phyloP scores from a whole-genome alignment of 1,284 basidiomycete genomes.

The Ceratobasidium sp. region DNA sequence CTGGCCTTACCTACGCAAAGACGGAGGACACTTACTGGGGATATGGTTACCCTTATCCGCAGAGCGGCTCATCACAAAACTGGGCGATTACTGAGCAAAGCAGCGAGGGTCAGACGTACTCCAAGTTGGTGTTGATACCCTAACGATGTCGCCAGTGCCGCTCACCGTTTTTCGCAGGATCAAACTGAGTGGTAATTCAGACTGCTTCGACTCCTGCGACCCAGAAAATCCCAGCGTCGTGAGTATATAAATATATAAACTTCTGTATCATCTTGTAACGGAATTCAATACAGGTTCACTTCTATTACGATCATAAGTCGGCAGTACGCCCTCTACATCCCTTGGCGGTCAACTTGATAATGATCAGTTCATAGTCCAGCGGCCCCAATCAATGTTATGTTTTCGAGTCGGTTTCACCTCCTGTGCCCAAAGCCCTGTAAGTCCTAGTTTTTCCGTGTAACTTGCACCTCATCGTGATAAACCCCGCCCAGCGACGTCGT shows the following conservation, averaged over 20 bases:
- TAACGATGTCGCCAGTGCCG: background rate
- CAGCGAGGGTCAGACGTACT: background rate
- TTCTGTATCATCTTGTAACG: no score
- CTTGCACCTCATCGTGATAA: background rate
- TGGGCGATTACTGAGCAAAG: background rate
- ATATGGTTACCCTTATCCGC: background rate
- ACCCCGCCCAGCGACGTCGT: conserved; percentile 28
- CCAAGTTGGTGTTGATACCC: background rate
- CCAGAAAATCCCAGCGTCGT: background rate
- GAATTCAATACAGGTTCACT: conserved; percentile 16
- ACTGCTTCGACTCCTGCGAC: conserved; percentile 11
- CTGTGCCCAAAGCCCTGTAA: background rate
- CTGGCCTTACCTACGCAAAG: background rate
- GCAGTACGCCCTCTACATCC: background rate
- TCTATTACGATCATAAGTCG: background rate
- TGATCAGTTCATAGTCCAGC: background rate
- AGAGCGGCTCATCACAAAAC: background rate
- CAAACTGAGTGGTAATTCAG: background rate
- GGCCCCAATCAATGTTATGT: background rate
- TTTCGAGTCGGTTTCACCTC: background rate
- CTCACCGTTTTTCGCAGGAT: no score
- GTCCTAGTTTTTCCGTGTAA: background rate
- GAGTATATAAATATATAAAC: background rate
- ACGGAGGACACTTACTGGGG: background rate
- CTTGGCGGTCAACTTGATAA: background rate